Evolutionary conservation across 2,329 filamentous ascomycete genomes (phyloP).

Genomic region (Exophiala dermatitidis): DNA sequence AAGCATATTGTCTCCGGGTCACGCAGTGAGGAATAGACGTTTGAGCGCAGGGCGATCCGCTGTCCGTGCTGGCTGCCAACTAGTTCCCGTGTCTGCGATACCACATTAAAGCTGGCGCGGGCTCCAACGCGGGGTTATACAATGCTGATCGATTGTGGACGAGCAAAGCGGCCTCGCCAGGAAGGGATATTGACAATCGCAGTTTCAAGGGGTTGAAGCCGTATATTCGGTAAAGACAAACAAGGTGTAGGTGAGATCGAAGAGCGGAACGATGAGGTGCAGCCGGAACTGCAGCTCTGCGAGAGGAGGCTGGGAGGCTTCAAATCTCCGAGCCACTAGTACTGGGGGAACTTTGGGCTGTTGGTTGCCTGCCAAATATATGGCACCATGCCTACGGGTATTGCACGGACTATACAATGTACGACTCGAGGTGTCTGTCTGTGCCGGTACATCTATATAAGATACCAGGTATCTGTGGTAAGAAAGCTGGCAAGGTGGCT

Average conservation of each 20-base stretch:
- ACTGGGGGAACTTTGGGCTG: background rate
- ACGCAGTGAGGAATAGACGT: background rate
- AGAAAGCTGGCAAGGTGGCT: too few species aligned
- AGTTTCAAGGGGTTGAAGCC: too few species aligned
- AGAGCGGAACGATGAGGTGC: background rate
- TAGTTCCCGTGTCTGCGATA: background rate
- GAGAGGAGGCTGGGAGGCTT: conserved; percentile 7
- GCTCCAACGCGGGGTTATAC: background rate
- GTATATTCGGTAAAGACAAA: background rate
- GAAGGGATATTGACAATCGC: background rate
- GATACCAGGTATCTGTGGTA: too few species aligned
- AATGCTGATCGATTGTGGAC: background rate
- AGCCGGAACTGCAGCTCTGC: background rate
- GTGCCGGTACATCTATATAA: too few species aligned
- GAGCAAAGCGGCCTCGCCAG: background rate
- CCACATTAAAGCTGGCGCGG: background rate
- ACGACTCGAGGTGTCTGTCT: too few species aligned
- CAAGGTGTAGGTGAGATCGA: background rate
- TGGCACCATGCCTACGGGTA: too few species aligned
- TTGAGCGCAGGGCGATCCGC: conserved; percentile 1
- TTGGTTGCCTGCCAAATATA: too few species aligned
- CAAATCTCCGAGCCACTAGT: background rate
- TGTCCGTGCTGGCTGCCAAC: background rate
- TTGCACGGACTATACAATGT: too few species aligned
- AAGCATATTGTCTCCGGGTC: conserved; percentile 36